Evolutionary conservation across 202 grass and related monocot species (phyloP).

Genomic region (Eragrostis tef): DNA sequence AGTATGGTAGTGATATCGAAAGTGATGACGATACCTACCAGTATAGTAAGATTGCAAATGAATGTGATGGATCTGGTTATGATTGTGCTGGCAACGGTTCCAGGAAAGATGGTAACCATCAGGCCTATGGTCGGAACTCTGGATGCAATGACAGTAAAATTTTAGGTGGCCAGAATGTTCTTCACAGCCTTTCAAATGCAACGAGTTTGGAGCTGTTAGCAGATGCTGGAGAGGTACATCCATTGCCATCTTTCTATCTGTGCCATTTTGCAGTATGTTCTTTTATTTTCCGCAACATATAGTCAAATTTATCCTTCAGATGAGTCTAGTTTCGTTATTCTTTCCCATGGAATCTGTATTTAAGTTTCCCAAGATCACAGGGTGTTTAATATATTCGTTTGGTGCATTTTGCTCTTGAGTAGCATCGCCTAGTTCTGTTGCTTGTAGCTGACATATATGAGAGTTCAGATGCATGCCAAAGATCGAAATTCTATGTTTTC

Average conservation of each 20-base stretch:
- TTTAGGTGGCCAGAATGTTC: constrained; percentile 39
- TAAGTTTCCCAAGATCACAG: no score
- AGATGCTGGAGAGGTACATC: constrained; percentile 32
- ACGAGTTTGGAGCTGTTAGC: constrained; percentile 41
- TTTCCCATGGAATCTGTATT: neutral
- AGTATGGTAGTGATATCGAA: constrained; percentile 20
- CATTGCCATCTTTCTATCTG: neutral
- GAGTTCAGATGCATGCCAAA: no score
- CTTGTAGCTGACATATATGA: no score
- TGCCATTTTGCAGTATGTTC: neutral
- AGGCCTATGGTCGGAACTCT: neutral
- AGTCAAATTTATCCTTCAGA: neutral
- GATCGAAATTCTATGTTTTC: neutral
- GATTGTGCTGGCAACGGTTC: neutral
- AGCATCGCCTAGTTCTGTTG: no score
- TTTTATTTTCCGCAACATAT: neutral
- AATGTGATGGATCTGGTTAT: constrained; percentile 7
- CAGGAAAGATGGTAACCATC: neutral
- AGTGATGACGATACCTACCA: neutral
- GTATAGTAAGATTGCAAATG: constrained; percentile 8
- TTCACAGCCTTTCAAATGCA: constrained; percentile 28
- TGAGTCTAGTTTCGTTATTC: neutral
- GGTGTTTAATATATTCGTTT: no score
- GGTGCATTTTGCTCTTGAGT: no score
- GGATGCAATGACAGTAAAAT: constrained; percentile 6